These are phyloP conservation scores for Radiomyces spectabilis DNA, from an alignment of 192 early-diverging fungal species.

Conservation along the genomic window DNA sequence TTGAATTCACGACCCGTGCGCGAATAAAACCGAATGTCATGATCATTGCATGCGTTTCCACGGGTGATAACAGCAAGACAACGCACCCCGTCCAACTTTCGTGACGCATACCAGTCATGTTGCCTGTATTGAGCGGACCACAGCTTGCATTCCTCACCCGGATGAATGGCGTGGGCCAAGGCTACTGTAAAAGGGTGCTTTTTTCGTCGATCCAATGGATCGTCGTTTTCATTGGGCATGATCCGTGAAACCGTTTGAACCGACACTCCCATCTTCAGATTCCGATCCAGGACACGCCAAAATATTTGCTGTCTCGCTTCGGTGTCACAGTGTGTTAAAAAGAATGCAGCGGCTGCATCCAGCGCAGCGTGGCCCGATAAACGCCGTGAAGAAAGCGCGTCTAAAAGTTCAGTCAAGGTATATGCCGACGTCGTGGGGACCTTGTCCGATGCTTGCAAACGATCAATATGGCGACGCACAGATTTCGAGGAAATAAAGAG, in stretches of 20 bases:
- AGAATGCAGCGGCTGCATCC: slow-evolving; percentile 5
- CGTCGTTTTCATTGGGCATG: not conserved
- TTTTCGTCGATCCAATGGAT: not conserved
- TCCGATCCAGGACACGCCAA: slow-evolving; percentile 23
- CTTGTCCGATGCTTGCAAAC: not conserved
- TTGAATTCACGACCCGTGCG: slow-evolving; percentile 30
- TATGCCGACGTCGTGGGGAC: no score
- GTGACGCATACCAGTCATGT: slow-evolving; percentile 32
- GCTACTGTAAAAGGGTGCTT: slow-evolving; percentile 22
- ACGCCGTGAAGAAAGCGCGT: slow-evolving; percentile 11
- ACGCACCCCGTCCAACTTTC: slow-evolving; percentile 45
- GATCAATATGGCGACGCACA: not conserved
- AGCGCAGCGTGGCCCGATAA: slow-evolving; percentile 14
- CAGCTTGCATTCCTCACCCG: not conserved
- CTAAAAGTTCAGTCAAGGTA: not conserved
- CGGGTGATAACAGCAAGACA: slow-evolving; percentile 28
- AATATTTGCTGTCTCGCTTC: slow-evolving; percentile 12
- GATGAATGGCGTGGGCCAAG: slow-evolving; percentile 6
- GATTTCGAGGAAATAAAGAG: slow-evolving; percentile 7
- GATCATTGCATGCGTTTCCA: not conserved
- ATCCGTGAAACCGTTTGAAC: slow-evolving; percentile 5
- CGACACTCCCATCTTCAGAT: slow-evolving; percentile 27
- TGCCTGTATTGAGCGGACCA: not conserved
- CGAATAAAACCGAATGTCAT: slow-evolving; percentile 27
- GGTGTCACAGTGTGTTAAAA: slow-evolving; percentile 3